These are phyloP conservation scores for Populus tremula DNA, from an alignment of 345 rosid species.

Conservation along the genomic window DNA sequence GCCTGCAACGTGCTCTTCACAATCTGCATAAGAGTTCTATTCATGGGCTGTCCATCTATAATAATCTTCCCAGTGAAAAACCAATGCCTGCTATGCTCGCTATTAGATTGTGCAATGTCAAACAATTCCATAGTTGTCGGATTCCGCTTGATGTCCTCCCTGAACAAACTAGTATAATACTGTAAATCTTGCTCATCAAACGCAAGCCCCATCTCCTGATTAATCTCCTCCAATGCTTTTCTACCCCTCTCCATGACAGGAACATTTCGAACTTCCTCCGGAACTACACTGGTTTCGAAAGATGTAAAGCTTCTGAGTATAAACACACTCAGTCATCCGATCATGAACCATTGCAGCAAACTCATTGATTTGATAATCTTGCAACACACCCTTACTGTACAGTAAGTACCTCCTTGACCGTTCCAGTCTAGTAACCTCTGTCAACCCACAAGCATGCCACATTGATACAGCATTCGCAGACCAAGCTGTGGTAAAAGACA, in stretches of 20 bases:
- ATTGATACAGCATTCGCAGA: constrained; percentile 88
- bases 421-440: constrained; percentile 75
- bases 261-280: constrained; percentile 65
- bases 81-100: constrained; percentile 96
- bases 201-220: constrained; percentile 87
- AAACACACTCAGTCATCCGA: constrained; percentile 86
- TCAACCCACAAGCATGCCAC: constrained; percentile 72
- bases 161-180: constrained; percentile 72
- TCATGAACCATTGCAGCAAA: constrained; percentile 86
- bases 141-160: constrained; percentile 68
- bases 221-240: constrained; percentile 80
- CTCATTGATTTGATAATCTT: constrained; percentile 50
- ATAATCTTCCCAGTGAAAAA: constrained; percentile 86
- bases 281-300: constrained; percentile 62
- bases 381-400: constrained; percentile 53
- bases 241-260: constrained; percentile 89
- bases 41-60: constrained; percentile 78
- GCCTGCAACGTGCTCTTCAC: constrained; percentile 87
- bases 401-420: constrained; percentile 81
- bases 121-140: constrained; percentile 89
- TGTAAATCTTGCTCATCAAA: constrained; percentile 94
- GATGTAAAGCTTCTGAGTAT: constrained; percentile 53
- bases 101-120: constrained; percentile 93
- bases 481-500: constrained; percentile 96
- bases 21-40: constrained; percentile 85